Evolutionary conservation across 257 asterid species (phyloP), one percentile per base, ranked within the genome.

Genomic region (Striga asiatica): DNA sequence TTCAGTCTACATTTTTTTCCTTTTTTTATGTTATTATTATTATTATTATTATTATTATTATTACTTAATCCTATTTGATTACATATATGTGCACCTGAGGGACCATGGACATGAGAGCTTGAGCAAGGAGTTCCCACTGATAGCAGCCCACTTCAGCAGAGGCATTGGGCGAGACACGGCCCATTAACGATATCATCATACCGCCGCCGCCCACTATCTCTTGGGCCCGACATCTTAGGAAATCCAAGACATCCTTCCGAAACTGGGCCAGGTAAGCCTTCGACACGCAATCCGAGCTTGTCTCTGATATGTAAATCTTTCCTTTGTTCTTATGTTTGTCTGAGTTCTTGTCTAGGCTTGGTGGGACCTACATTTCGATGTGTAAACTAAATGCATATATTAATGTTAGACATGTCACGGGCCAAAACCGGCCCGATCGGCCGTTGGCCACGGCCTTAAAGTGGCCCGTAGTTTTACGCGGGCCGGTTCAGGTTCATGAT

Each of bases 61-160:
- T n/a, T n/a, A n/a, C n/a, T n/a, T n/a, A n/a, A n/a, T n/a, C n/a
- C n/a, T n/a, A n/a, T n/a, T n/a, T n/a, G n/a, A n/a, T n/a, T n/a
- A n/a, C n/a, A n/a, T n/a, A n/a, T n/a, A n/a, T n/a, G n/a, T n/a
- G n/a, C n/a, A n/a, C 95, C 88, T 86, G 65, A 1, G 47, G 34
- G 41, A 53, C 83, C 86, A 87, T 39, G 38, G 58, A 54, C 65
- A 60, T 66, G 35, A 83, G 84, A 11, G 92, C 93, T 14, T 50
- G 61, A 8, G 89, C 77, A 0, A 83, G 68, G 2, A 85, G 76
- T 56, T 81, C 95, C 95, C 95, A 81, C 10, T 79, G 88, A 28
- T 78, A 59, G 72, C 72, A 65, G 50, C 89, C 67, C 16, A 77
- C 74, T 66, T 75, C 74, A 0, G 74, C 65, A 5, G 78, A 20